These are phyloP conservation scores for Neurospora hispaniola DNA, from an alignment of 495 filamentous ascomycete species.

Conservation along the genomic window DNA sequence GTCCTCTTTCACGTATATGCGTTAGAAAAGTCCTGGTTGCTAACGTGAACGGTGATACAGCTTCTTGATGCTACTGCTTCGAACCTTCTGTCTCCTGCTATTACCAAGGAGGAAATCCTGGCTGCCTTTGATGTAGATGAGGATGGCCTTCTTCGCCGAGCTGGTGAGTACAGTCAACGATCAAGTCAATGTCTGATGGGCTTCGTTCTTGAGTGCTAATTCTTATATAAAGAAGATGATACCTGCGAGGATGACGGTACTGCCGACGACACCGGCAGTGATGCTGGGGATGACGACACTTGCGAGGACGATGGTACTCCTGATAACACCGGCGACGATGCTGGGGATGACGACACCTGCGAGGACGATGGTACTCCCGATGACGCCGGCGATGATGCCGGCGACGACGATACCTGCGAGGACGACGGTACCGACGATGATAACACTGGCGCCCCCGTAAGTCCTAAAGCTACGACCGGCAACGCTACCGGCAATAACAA, in stretches of 20 bases:
- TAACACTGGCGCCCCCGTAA: conserved; percentile 12
- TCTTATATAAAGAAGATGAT: conserved; percentile 31
- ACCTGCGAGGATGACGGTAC: conserved; percentile 41
- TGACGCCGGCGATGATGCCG: conserved; percentile 23
- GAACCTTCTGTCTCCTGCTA: conserved; percentile 49
- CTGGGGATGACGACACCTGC: conserved; percentile 34
- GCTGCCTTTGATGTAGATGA: conserved; percentile 34
- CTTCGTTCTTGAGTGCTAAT: background rate
- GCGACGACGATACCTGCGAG: conserved; percentile 35
- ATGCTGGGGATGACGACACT: background rate
- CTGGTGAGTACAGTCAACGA: background rate
- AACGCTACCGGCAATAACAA: conserved; percentile 12
- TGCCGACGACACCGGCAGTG: conserved; percentile 5
- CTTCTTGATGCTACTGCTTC: conserved; percentile 11
- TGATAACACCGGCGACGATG: conserved; percentile 23
- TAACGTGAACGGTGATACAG: too few relatives aligned
- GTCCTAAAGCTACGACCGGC: conserved; percentile 6
- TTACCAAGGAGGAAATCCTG: conserved; percentile 42
- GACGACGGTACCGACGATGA: conserved; percentile 33
- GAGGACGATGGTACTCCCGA: conserved; percentile 34
- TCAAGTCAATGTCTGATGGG: background rate
- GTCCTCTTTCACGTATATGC: too few relatives aligned
- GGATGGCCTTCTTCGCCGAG: background rate
- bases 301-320: conserved; percentile 8
- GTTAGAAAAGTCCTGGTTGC: too few relatives aligned